Evolutionary conservation across 805 yeast species (phyloP), one percentile per base, ranked within the genome.

Genomic region (Hanseniaspora jakobsenii): DNA sequence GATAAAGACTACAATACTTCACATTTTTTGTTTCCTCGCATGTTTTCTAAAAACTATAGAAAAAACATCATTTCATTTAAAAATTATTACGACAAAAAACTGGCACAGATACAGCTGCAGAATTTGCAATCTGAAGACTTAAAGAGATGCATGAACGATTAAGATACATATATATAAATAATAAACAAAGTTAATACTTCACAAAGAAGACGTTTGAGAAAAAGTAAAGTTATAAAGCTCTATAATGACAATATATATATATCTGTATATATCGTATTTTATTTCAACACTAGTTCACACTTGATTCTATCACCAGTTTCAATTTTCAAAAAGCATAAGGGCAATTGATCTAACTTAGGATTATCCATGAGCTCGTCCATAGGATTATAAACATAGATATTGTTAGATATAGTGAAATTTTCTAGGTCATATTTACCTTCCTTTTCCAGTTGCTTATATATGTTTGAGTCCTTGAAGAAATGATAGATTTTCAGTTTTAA

Each of bases 401-500:
- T 61, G 7, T 51, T 49, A 2, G 61, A 56, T 13, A 61, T 56
- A 3, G 63, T 58, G 17, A 61, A 53, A 2, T 51, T 51, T 39
- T 57, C 53, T 3, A 48, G 36, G 2, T 40, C 23, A 6, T 47
- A 48, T 10, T 50, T 49, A 12, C 39, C 30, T 5, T 47, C 38
- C 2, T 47, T 35, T 2, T 49, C 47, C 6, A 56, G 36, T 4
- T 62, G 58, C 10, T 52, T 44, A 42, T 59, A 66, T 4, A 65
- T 49, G 3, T 53, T 53, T 0, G 65, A 63, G 43, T 73, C 74
- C 47, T 69, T 66, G 52, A 80, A 72, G 49, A 81, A 65, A 32
- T 67, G 62, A 28, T 77, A 69, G 2, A 78, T 61, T 55, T 76
- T 79, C 1, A 59, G 51, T 49, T 85, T 70, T 45, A 85, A 66